A percentile compares a stretch with the other conserved stretches of the same genome.
Conservation (phyloP, 2,329 filamentous ascomycete genomes). For the Cercospora sojina region DNA sequence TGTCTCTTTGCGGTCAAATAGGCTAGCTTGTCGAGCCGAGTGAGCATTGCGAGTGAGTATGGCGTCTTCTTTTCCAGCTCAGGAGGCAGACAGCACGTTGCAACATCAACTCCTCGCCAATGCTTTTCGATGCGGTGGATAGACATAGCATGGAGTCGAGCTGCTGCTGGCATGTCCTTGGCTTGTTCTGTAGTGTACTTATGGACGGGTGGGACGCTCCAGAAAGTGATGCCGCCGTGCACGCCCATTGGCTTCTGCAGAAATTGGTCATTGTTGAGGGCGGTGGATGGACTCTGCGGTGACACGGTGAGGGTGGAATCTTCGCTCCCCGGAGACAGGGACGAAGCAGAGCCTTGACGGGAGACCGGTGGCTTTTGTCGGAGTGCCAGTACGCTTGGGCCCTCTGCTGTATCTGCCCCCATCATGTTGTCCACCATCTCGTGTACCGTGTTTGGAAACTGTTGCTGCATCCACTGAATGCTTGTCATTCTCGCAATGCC, state of each 20-base stretch:
- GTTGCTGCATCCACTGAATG: not conserved
- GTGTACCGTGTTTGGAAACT: not conserved
- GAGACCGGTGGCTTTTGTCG: not conserved
- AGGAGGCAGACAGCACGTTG: constrained; percentile 1
- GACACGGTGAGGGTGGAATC: not conserved
- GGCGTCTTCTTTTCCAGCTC: constrained; percentile 13
- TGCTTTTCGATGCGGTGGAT: not conserved
- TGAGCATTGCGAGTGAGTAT: constrained; percentile 16
- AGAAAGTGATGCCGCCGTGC: not conserved
- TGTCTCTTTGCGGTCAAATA: not conserved
- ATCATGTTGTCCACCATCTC: not conserved
- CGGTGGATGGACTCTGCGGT: not conserved
- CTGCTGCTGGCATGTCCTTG: not conserved
- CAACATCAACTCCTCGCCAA: constrained; percentile 1
- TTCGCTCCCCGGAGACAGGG: not conserved
- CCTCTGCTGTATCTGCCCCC: not conserved
- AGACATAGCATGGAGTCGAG: not conserved
- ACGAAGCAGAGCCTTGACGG: not conserved
- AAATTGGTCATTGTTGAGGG: not conserved
- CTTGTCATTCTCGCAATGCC: not conserved
- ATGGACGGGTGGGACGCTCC: not conserved
- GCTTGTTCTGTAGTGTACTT: not conserved
- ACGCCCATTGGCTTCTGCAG: not conserved
- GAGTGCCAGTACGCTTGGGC: not conserved
- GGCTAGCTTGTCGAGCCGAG: not conserved